phyloP scores from a whole-genome alignment of 345 rosid genomes.

The Aegle marmelos region DNA sequence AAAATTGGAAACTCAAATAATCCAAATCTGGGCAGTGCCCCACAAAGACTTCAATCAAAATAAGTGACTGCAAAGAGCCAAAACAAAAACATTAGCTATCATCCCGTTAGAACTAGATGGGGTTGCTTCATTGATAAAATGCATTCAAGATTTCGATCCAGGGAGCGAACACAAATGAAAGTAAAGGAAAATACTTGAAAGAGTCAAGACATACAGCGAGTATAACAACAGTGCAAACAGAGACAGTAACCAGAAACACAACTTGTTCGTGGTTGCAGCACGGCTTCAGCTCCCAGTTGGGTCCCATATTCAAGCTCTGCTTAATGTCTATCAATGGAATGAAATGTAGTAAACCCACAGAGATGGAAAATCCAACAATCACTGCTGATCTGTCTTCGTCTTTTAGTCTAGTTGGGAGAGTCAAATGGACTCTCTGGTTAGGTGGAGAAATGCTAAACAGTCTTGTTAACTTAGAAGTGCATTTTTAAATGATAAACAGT shows the following conservation, averaged over 20 bases:
- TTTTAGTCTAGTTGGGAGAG: not conserved
- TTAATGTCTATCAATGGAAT: not conserved
- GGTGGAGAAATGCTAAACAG: too few species aligned
- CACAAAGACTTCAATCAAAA: not conserved
- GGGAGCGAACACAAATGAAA: not conserved
- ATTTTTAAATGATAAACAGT: too few species aligned
- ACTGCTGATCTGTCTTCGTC: not conserved
- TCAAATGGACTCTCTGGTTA: too few species aligned
- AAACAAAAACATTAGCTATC: not conserved
- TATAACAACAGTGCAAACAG: constrained; percentile 56
- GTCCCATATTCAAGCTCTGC: constrained; percentile 30
- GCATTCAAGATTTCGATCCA: not conserved
- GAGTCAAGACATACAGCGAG: constrained; percentile 34
- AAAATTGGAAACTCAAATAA: not conserved
- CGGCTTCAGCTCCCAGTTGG: constrained; percentile 53
- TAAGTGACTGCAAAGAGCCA: not conserved
- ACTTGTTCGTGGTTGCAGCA: constrained; percentile 64
- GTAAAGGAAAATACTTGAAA: not conserved
- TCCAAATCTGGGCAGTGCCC: not conserved
- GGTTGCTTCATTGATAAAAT: not conserved
- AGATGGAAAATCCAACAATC: not conserved
- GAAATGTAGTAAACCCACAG: not conserved
- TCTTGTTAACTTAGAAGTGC: too few species aligned
- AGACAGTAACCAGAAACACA: constrained; percentile 47
- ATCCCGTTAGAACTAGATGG: not conserved